phyloP scores from a whole-genome alignment of 2,329 filamentous ascomycete species.

The Fusarium gaditjirri region DNA sequence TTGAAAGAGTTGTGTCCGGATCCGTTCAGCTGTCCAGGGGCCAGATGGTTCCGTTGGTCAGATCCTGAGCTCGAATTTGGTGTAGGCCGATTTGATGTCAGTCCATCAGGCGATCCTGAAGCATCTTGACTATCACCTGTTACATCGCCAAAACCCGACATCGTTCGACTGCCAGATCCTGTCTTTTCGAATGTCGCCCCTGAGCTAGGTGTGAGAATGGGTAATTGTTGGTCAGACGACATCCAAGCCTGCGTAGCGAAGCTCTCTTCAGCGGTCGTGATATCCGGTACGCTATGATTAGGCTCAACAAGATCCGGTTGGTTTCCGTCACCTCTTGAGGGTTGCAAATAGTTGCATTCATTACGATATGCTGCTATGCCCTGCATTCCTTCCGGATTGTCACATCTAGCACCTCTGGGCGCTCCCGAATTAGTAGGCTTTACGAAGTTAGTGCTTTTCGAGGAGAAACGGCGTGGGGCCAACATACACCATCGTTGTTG shows the following conservation, averaged over 20 bases:
- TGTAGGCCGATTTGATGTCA: constrained; percentile 65
- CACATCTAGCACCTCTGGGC: constrained; percentile 45
- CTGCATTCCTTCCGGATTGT: constrained; percentile 50
- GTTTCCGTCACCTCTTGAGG: constrained; percentile 54
- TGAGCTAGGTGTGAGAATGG: constrained; percentile 51
- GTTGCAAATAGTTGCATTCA: constrained; percentile 57
- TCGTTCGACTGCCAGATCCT: constrained; percentile 40
- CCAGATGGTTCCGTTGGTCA: constrained; percentile 45
- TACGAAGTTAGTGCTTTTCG: constrained; percentile 33
- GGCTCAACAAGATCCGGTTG: constrained; percentile 54
- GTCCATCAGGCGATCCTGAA: constrained; percentile 61
- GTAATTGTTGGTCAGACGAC: constrained; percentile 52
- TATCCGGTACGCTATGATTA: constrained; percentile 43
- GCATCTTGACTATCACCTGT: constrained; percentile 59
- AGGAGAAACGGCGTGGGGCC: neutral
- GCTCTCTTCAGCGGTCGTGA: constrained; percentile 38
- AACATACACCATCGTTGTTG: constrained; percentile 62
- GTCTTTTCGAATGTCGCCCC: constrained; percentile 50
- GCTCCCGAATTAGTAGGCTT: constrained; percentile 44
- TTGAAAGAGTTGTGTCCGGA: constrained; percentile 61
- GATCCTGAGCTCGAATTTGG: constrained; percentile 64
- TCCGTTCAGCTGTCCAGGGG: constrained; percentile 48
- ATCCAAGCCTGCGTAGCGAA: constrained; percentile 53
- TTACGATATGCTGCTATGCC: constrained; percentile 59
- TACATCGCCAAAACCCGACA: constrained; percentile 56